These are phyloP conservation scores for Dothistroma pini DNA, from an alignment of 2,329 filamentous ascomycete species.

Conservation along the genomic window DNA sequence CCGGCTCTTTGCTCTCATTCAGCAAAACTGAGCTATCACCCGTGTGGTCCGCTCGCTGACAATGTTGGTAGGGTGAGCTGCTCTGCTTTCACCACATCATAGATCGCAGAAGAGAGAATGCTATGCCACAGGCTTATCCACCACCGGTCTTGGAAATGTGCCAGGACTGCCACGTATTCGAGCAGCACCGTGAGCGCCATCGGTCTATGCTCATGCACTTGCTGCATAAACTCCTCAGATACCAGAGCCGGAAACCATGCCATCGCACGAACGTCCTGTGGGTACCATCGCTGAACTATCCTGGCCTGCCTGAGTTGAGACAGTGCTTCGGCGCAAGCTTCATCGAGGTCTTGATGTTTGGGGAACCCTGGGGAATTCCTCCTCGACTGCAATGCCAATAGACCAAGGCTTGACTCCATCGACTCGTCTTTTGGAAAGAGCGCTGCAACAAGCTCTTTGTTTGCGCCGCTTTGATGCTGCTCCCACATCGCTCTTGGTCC, in stretches of 20 bases:
- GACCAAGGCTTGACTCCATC: neutral
- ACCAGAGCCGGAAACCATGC: constrained; percentile 26
- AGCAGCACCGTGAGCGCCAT: constrained; percentile 23
- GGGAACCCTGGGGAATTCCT: neutral
- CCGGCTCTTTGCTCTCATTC: neutral
- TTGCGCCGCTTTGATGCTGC: constrained; percentile 9
- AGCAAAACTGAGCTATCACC: neutral
- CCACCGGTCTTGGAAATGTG: constrained; percentile 21
- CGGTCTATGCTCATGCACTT: constrained; percentile 19
- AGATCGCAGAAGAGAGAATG: constrained; percentile 21
- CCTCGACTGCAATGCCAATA: neutral
- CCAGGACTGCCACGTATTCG: constrained; percentile 21
- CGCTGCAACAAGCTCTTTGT: constrained; percentile 15
- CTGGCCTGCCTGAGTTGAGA: constrained; percentile 10
- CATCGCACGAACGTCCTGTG: constrained; percentile 21
- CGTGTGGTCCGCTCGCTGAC: neutral
- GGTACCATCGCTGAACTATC: constrained; percentile 7
- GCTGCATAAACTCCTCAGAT: constrained; percentile 23
- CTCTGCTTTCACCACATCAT: constrained; percentile 5
- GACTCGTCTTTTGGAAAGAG: constrained; percentile 10
- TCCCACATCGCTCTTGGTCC: constrained; percentile 25
- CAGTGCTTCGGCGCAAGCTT: constrained; percentile 10
- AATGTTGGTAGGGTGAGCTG: neutral
- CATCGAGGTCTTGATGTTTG: constrained; percentile 4
- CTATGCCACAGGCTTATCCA: constrained; percentile 26